Conservation (phyloP, 202 grass and related monocot species). For the Sporobolus alterniflorus region DNA sequence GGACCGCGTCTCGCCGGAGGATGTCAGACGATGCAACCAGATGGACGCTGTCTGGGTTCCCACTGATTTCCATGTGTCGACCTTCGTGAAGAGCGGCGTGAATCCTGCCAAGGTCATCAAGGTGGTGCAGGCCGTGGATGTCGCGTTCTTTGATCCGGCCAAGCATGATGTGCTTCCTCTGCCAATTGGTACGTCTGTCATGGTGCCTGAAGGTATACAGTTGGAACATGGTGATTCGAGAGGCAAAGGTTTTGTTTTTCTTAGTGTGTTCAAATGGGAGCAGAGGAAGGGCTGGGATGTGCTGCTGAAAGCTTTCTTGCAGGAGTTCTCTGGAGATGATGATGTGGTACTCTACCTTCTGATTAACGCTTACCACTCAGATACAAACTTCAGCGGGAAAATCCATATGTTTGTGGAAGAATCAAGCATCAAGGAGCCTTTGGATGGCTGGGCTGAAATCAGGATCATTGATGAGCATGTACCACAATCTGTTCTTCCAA, state of each 20-base stretch:
- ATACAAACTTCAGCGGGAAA: constrained; percentile 45
- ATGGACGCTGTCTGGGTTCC: constrained; percentile 77
- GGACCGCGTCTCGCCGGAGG: constrained; percentile 56
- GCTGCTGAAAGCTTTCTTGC: constrained; percentile 59
- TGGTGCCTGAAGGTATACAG: constrained; percentile 10
- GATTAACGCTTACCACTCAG: constrained; percentile 66
- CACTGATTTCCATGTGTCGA: constrained; percentile 59
- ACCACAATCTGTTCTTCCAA: constrained; percentile 61
- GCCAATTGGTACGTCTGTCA: constrained; percentile 33
- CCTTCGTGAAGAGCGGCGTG: constrained; percentile 60
- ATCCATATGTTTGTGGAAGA: constrained; percentile 44
- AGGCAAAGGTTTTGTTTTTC: constrained; percentile 50
- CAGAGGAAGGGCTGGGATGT: constrained; percentile 83
- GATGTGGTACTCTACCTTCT: constrained; percentile 58
- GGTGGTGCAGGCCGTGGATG: constrained; percentile 66
- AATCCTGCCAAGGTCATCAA: constrained; percentile 62
- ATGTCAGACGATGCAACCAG: constrained; percentile 62
- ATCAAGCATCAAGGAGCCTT: constrained; percentile 38
- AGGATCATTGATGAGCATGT: constrained; percentile 55
- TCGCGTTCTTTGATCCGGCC: constrained; percentile 61
- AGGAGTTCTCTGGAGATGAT: constrained; percentile 69
- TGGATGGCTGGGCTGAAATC: constrained; percentile 52
- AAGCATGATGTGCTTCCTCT: constrained; percentile 45
- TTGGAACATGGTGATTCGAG: not conserved
- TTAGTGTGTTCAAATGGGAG: constrained; percentile 86